Evolutionary conservation across 805 yeast species (phyloP).

Genomic region (Nakazawaea sp.): DNA sequence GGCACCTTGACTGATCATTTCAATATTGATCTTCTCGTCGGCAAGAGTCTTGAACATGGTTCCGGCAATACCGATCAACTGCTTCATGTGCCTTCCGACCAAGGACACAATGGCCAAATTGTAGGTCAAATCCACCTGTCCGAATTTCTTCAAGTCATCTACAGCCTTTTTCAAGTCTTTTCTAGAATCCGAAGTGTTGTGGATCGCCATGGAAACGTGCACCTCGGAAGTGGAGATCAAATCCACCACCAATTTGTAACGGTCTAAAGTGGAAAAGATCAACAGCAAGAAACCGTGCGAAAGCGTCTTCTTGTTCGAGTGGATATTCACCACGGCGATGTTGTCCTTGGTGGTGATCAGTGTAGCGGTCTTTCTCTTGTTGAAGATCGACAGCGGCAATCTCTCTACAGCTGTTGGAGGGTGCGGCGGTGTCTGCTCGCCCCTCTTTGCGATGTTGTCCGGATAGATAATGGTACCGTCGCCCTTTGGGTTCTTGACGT

Average conservation of each 20-base stretch:
- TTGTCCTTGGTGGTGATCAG: slow-evolving; percentile 95
- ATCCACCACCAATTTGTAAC: slow-evolving; percentile 82
- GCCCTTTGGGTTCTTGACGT: slow-evolving; percentile 91
- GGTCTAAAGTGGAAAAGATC: slow-evolving; percentile 81
- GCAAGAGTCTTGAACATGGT: slow-evolving; percentile 94
- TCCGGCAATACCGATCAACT: slow-evolving; percentile 94
- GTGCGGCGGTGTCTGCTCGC: slow-evolving; percentile 90
- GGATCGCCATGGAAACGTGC: slow-evolving; percentile 96
- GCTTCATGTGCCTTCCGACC: slow-evolving; percentile 97
- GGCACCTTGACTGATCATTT: slow-evolving; percentile 98
- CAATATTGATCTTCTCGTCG: slow-evolving; percentile 86
- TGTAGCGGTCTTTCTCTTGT: slow-evolving; percentile 68
- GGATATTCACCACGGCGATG: slow-evolving; percentile 87
- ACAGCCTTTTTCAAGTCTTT: slow-evolving; percentile 63
- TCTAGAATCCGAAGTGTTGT: slow-evolving; percentile 56
- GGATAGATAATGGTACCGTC: slow-evolving; percentile 93
- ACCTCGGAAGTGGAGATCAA: slow-evolving; percentile 96
- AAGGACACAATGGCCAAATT: slow-evolving; percentile 87
- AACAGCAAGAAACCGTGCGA: slow-evolving; percentile 94
- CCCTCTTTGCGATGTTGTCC: slow-evolving; percentile 76
- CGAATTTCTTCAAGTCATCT: slow-evolving; percentile 70
- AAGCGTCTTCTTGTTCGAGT: slow-evolving; percentile 86
- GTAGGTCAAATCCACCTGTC: slow-evolving; percentile 82
- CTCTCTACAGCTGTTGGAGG: slow-evolving; percentile 76
- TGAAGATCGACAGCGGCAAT: slow-evolving; percentile 29